These are phyloP conservation scores for Candida easanensis DNA, from an alignment of 805 yeast genomes.

Conservation along the genomic window DNA sequence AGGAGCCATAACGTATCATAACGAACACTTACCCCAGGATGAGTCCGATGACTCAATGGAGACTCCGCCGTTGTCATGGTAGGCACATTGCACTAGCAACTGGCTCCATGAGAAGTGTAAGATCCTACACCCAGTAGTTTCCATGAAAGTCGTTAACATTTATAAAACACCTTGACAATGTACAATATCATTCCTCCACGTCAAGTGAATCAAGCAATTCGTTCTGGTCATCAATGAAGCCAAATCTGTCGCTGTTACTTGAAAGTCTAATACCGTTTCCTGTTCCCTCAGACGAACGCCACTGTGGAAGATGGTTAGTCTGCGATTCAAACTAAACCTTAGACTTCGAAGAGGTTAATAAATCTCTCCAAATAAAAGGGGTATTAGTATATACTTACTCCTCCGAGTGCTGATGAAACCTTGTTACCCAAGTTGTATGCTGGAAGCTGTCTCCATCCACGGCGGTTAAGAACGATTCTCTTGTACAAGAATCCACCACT, in stretches of 20 bases:
- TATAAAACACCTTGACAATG: background rate
- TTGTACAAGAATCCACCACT: constrained; percentile 40
- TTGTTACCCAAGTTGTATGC: constrained; percentile 25
- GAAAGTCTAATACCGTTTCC: constrained; percentile 17
- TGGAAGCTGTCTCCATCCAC: constrained; percentile 36
- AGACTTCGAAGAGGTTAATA: constrained; percentile 17
- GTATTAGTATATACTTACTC: constrained; percentile 21
- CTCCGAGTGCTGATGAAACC: constrained; percentile 26
- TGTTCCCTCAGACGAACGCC: constrained; percentile 12
- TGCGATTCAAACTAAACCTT: constrained; percentile 4
- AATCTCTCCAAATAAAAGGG: background rate
- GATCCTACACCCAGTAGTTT: too few relatives aligned
- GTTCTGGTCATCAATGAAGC: constrained; percentile 40
- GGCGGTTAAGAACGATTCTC: constrained; percentile 33
- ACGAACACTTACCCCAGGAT: too few relatives aligned
- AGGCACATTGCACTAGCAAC: too few relatives aligned
- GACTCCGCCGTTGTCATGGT: too few relatives aligned
- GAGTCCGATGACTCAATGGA: too few relatives aligned
- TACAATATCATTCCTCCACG: constrained; percentile 18
- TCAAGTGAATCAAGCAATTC: constrained; percentile 39
- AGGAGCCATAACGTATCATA: too few relatives aligned
- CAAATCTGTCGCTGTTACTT: constrained; percentile 30
- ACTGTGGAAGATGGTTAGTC: constrained; percentile 11
- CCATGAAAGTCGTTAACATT: too few relatives aligned
- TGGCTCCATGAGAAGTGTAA: too few relatives aligned